Base-by-base conservation (phyloP, 2,329 filamentous ascomycete genomes). In the Cadophora sp. region DNA sequence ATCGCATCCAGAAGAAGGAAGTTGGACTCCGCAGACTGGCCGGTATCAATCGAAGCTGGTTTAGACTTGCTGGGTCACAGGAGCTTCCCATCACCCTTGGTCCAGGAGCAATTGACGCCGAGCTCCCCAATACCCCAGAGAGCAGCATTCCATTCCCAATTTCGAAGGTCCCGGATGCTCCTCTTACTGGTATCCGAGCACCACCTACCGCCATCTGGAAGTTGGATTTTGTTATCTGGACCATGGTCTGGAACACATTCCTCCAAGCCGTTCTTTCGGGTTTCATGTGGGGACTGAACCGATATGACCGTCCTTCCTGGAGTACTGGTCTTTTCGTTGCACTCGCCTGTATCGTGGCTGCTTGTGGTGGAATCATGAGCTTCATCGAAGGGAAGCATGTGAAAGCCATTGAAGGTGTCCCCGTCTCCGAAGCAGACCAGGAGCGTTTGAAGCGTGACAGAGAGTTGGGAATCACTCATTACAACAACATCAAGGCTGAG, bases 221-320 rank as follows among this genome's bases (percentile, higher is more conserved):
- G 78, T 81, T 97, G 75, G 92, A 96, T 71, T 87, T 91, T 65
- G 87, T 95, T 41, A 83, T 96, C 43, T 94, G 90, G 90, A 84
- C 89, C 72, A 94, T 93, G 79, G 84, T 93, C 3, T 84, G 83
- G 81, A 96, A 97, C 75, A 96, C 93, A 0, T 84, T 94, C 64
- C 84, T 96, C 53, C 94, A 97, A 78, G 84, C 84, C 47, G 84
- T 87, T 20, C 83, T 97, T 1, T 91, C 88, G 9, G 89, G 86
- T 3, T 91, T 93, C 80, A 96, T 97, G 93, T 96, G 92, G 91
- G 89, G 87, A 1, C 82, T 91, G 79, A 91, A 92, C 75, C 83
- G 91, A 24, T 89, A 89, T 74, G 80, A 90, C 24, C 83, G 93
- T n/a, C 92, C 93, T 0, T 85, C 86, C 24, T 96, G 92, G 92